These are phyloP conservation scores for Sugiyamaella boreocaroliniensis DNA, from an alignment of 805 yeast species.

Conservation along the genomic window DNA sequence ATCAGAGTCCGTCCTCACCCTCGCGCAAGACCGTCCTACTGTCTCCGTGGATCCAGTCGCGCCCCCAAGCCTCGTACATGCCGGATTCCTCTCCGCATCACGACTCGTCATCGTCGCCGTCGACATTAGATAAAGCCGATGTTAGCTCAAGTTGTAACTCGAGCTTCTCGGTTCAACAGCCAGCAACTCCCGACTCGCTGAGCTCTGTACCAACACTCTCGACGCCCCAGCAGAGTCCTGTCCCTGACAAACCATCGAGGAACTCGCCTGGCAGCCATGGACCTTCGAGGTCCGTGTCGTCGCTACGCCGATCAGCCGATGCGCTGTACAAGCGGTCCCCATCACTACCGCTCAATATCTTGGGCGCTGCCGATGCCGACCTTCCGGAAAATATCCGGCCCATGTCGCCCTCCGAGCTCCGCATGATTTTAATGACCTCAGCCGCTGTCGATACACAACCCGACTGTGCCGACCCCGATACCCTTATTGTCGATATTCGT, in stretches of 20 bases:
- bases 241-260: not conserved
- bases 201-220: not conserved
- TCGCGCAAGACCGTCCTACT: not conserved
- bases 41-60: not conserved
- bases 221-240: not conserved
- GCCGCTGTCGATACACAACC: not conserved
- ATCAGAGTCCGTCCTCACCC: not conserved
- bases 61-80: not conserved
- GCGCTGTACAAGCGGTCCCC: constrained; percentile 4
- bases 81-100: not conserved
- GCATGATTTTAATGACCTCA: not conserved
- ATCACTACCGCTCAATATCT: not conserved
- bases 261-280: not conserved
- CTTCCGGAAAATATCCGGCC: not conserved
- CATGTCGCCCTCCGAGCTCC: not conserved
- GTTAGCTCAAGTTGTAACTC: not conserved
- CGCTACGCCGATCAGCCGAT: not conserved
- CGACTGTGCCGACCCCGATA: constrained; percentile 5
- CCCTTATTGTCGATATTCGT: constrained; percentile 65
- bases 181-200: not conserved
- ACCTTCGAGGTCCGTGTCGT: not conserved
- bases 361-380: not conserved
- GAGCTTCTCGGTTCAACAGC: not conserved
- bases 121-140: not conserved
- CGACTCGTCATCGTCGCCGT: not conserved